These are phyloP conservation scores for Thermochaetoides thermophila DNA, from an alignment of 495 filamentous ascomycete genomes.

Conservation along the genomic window DNA sequence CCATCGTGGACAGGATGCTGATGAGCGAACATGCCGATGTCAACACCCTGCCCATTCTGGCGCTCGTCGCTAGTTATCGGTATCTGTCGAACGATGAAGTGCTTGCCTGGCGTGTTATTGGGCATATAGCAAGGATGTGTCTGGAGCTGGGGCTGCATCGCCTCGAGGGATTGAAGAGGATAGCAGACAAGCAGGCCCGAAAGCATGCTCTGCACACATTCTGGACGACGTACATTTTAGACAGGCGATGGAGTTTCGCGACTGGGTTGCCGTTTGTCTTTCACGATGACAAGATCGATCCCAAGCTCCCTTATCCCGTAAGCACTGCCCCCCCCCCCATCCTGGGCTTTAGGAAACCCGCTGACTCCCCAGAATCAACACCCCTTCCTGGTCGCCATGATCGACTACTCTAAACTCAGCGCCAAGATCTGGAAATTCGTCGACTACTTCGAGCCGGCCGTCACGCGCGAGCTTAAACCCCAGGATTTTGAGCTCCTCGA, in stretches of 20 bases:
- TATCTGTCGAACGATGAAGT: slow-evolving; percentile 71
- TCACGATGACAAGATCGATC: slow-evolving; percentile 73
- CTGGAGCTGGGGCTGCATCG: slow-evolving; percentile 71
- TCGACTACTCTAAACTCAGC: slow-evolving; percentile 58
- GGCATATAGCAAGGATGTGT: slow-evolving; percentile 58
- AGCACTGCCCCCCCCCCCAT: slow-evolving; percentile 13
- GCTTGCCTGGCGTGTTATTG: slow-evolving; percentile 66
- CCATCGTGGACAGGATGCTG: slow-evolving; percentile 51
- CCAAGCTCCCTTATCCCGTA: slow-evolving; percentile 61
- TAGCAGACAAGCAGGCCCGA: slow-evolving; percentile 48
- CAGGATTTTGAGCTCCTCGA: slow-evolving; percentile 64
- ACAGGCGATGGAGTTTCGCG: slow-evolving; percentile 68
- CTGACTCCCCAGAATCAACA: slow-evolving; percentile 41
- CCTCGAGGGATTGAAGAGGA: slow-evolving; percentile 52
- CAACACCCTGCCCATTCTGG: slow-evolving; percentile 56
- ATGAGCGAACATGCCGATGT: slow-evolving; percentile 50
- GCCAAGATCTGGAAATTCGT: slow-evolving; percentile 69
- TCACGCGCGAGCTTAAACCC: slow-evolving; percentile 35
- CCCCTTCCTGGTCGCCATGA: slow-evolving; percentile 64
- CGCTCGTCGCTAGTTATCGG: slow-evolving; percentile 66
- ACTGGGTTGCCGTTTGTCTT: slow-evolving; percentile 70
- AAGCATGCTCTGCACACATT: slow-evolving; percentile 50
- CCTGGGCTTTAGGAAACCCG: background rate
- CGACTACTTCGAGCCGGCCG: slow-evolving; percentile 34
- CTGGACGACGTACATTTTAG: slow-evolving; percentile 68